These are phyloP conservation scores for Phlegmacium glaucopus DNA, from an alignment of 768 basidiomycete species.

Conservation along the genomic window DNA sequence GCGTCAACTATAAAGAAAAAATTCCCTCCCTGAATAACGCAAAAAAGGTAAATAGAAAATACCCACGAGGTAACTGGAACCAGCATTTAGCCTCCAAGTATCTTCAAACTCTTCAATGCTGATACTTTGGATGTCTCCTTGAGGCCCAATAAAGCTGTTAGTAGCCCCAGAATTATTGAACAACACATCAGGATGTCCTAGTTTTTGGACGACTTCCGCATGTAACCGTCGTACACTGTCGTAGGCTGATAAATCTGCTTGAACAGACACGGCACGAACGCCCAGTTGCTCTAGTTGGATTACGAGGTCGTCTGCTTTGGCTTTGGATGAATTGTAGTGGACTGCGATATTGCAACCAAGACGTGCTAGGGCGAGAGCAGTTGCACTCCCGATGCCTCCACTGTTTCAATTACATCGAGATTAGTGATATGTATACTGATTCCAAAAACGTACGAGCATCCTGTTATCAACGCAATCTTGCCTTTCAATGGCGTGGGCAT, in stretches of 20 bases:
- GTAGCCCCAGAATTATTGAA: slow-evolving; percentile 50
- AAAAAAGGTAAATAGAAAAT: no score
- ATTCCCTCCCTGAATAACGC: no score
- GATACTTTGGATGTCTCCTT: slow-evolving; percentile 43
- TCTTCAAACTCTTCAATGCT: slow-evolving; percentile 41
- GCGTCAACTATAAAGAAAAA: slow-evolving; percentile 37
- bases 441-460: slow-evolving; percentile 18
- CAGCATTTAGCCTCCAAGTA: slow-evolving; percentile 45
- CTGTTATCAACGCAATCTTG: slow-evolving; percentile 26
- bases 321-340: slow-evolving; percentile 41
- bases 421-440: neutral
- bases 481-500: slow-evolving; percentile 11
- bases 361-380: slow-evolving; percentile 41
- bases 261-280: slow-evolving; percentile 40
- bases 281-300: slow-evolving; percentile 28
- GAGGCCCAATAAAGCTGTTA: slow-evolving; percentile 37
- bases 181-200: slow-evolving; percentile 49
- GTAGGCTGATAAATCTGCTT: slow-evolving; percentile 46
- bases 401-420: slow-evolving; percentile 22
- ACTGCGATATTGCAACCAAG: slow-evolving; percentile 48
- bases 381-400: slow-evolving; percentile 52
- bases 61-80: no score
- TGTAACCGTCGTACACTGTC: slow-evolving; percentile 42
- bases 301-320: slow-evolving; percentile 38
- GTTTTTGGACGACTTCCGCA: slow-evolving; percentile 34